Base-by-base conservation (phyloP, 352 stramenopile genomes). In the Hyaloperonospora arabidopsidis region DNA sequence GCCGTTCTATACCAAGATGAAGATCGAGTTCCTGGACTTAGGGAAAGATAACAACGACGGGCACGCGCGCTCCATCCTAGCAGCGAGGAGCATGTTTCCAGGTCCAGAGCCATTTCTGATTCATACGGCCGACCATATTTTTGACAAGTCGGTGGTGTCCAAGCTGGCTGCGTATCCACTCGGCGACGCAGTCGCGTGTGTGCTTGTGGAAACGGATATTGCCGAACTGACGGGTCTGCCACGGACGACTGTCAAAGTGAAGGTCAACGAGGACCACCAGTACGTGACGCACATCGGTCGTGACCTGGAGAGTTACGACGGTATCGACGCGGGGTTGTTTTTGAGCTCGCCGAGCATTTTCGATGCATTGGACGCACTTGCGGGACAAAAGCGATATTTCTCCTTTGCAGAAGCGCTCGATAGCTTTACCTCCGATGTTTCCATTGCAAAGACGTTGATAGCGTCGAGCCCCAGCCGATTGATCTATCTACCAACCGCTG, bases 101-200 rank as follows among this genome's bases (percentile, higher is more conserved):
- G 64, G 64, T 1, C 70, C 73, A 13, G 68, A 72, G 13, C 78
- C 74, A 7, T 93, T 93, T 57, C 52, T 93, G 43, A 90, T 93
- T 57, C 83, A 93, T 67, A 89, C 83, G 21, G 78, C 83, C 5
- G 79, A 93, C 57, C 83, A 89, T 51, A 86, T 93, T 48, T 90
- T 93, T 35, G 79, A 93, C 68, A 89, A 90, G 62, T 78, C 75
- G 22, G 78, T 92, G 41, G 70, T 92, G 38, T 67, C 69, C 17
- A 82, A 77, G 23, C 61, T 92, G 41, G 72, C 76, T 38, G 71
- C 79, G 18, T 84, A 71, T 45, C 59, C 77, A 45, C 67, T 87
- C 45, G 64, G 54, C 43, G 68, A 89, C 23, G 71, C 72, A 12
- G 72, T 84, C 13, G 76, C 78, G 7, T 89, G 82, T 45, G 74